phyloP scores from a whole-genome alignment of 169 alveolate species.

The Eimeria praecox region DNA sequence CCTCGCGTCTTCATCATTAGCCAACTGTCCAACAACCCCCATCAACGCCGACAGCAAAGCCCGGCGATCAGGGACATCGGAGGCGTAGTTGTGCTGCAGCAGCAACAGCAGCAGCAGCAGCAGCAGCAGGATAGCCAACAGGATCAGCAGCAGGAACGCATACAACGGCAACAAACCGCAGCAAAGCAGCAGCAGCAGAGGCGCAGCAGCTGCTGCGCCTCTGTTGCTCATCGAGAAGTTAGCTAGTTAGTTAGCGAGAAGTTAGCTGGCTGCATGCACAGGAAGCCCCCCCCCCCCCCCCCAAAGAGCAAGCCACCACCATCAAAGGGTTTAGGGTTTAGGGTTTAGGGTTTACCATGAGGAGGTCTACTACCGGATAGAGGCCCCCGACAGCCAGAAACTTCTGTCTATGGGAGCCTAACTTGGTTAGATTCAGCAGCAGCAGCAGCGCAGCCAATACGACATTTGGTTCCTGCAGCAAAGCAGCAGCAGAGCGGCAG shows the following conservation, averaged over 20 bases:
- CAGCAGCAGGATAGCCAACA: constrained; percentile 28
- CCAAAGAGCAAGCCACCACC: no score
- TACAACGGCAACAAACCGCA: no score
- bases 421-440: constrained; percentile 50
- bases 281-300: no score
- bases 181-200: no score
- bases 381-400: constrained; percentile 51
- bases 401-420: constrained; percentile 31
- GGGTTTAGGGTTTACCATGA: constrained; percentile 71
- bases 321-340: constrained; percentile 65
- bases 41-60: constrained; percentile 1
- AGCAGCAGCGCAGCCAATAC: constrained; percentile 21
- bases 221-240: no score
- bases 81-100: constrained; percentile 60
- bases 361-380: constrained; percentile 30
- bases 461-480: constrained; percentile 11
- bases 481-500: no score
- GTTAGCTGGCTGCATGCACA: no score
- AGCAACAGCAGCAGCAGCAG: constrained; percentile 27
- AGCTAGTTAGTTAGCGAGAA: no score
- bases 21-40: constrained; percentile 37
- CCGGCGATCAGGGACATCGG: background rate
- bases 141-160: background rate
- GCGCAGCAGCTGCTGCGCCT: no score
- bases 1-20: constrained; percentile 27